Base-by-base conservation (phyloP, 371 early-diverging fungal species). In the Umbelopsis sp. region DNA sequence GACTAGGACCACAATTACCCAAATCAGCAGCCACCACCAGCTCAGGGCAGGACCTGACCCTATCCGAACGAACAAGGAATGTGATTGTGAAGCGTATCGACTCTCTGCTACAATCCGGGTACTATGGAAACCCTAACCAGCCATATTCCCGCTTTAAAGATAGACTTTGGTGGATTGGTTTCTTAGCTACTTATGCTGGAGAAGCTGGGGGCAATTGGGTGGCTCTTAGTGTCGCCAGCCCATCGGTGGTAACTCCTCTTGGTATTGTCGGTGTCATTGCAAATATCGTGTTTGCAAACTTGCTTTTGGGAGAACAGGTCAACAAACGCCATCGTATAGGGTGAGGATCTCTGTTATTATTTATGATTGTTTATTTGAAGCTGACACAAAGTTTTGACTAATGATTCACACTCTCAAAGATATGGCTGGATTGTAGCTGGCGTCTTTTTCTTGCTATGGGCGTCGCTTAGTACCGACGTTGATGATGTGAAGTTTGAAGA, bases 231-330 rank as follows among this genome's bases (percentile, higher is more conserved):
- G 35, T 71, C 3, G 68, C 63, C 18, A 69, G 69, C 32, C 63
- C 71, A 25, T 63, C 68, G 41, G 64, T 67, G 18, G 71, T 71
- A 9, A 71, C 71, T 10, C 71, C 71, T 10, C 63, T 71, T 20
- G 71, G 71, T 62, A 71, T 71, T 25, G 50, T 71, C n/a, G 71
- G 68, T 41, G 71, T 71, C 11, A 65, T 71, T 24, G 64, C 63
- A 20, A 71, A 71, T 35, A 68, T 68, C 24, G 25, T 68, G 18
- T 68, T 71, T n/a, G 71, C 71, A 38, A 50, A 48, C 3, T 44
- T 52, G 44, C 38, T 71, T 14, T 44, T 71, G 14, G 64, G 64
- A 18, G 71, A 71, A 44, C 50, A 63, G 14, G 51, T 71, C 18
- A 50, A 29, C 11, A 50, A 32, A 10, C 44, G 52, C 11, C 71